These are phyloP conservation scores for Hirsutella minnesotensis DNA, from an alignment of 2,329 filamentous ascomycete genomes.

Conservation along the genomic window DNA sequence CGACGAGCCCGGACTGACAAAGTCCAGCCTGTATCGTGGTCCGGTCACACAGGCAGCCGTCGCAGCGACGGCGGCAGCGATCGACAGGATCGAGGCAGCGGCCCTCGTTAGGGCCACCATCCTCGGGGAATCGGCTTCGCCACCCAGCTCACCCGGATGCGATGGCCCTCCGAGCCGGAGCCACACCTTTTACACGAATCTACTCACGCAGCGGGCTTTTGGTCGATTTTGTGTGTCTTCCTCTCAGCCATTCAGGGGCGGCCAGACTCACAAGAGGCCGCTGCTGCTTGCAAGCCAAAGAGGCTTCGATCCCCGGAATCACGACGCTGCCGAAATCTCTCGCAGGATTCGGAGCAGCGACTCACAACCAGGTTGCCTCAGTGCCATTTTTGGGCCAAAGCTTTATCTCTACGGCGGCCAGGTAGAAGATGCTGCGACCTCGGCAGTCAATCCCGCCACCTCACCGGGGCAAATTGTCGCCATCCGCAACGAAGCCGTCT, in stretches of 20 bases:
- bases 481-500: slow-evolving; percentile 21
- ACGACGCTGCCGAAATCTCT: slow-evolving; percentile 24
- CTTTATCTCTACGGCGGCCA: slow-evolving; percentile 29
- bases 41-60: slow-evolving; percentile 25
- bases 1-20: slow-evolving; percentile 24
- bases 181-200: slow-evolving; percentile 8
- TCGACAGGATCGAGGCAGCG: slow-evolving; percentile 21
- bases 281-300: slow-evolving; percentile 25
- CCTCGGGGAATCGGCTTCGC: slow-evolving; percentile 2
- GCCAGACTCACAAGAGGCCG: slow-evolving; percentile 21
- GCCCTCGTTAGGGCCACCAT: slow-evolving; percentile 4
- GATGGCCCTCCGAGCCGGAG: background rate
- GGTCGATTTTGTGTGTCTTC: slow-evolving; percentile 17
- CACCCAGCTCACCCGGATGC: slow-evolving; percentile 2
- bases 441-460: background rate
- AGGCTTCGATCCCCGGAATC: slow-evolving; percentile 21
- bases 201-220: slow-evolving; percentile 15
- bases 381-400: slow-evolving; percentile 20
- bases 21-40: slow-evolving; percentile 27
- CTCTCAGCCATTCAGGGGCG: slow-evolving; percentile 24
- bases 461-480: slow-evolving; percentile 19
- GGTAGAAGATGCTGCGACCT: slow-evolving; percentile 18
- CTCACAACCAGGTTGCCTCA: slow-evolving; percentile 28
- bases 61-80: slow-evolving; percentile 21
- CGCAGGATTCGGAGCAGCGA: slow-evolving; percentile 27